Percentiles rank a stretch among this genome's conserved stretches.
phyloP scores from a whole-genome alignment of 345 rosid species.

The Lumnitzera racemosa region DNA sequence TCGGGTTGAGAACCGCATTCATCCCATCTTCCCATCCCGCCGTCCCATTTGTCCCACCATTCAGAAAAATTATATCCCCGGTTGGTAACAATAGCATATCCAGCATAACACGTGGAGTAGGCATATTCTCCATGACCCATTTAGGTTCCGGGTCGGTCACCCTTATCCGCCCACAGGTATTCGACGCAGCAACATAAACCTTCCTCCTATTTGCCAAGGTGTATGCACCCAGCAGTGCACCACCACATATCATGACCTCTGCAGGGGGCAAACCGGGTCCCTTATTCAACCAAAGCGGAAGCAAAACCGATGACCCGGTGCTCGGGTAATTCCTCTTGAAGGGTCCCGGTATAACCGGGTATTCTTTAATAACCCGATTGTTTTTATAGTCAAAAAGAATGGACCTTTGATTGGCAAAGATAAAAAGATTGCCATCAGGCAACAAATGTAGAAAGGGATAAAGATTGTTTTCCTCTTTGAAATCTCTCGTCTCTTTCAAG shows the following conservation, averaged over 20 bases:
- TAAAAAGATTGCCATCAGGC: constrained; percentile 70
- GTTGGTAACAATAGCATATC: constrained; percentile 64
- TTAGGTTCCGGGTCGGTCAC: constrained; percentile 49
- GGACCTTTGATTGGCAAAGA: constrained; percentile 68
- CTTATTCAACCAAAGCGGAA: constrained; percentile 40
- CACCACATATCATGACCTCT: constrained; percentile 81
- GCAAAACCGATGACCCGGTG: constrained; percentile 78
- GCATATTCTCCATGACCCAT: constrained; percentile 84
- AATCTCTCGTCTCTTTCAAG: constrained; percentile 62
- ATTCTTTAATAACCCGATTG: constrained; percentile 44
- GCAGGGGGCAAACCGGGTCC: constrained; percentile 14
- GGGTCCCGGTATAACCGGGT: constrained; percentile 53
- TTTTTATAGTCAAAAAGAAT: constrained; percentile 42
- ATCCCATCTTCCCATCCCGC: constrained; percentile 79
- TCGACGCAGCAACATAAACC: constrained; percentile 48
- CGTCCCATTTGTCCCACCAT: constrained; percentile 68
- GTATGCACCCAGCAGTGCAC: constrained; percentile 54
- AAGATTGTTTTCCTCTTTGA: constrained; percentile 63
- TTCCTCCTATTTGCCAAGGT: constrained; percentile 25
- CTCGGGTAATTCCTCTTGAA: constrained; percentile 68
- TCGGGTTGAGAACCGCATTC: constrained; percentile 59
- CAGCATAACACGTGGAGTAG: constrained; percentile 62
- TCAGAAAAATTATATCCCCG: constrained; percentile 55
- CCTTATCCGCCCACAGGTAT: constrained; percentile 59
- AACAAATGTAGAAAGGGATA: constrained; percentile 73